Percentiles rank a stretch among this genome's conserved stretches.
Conservation (phyloP, 2,329 filamentous ascomycete species). For the Ceratocystis colombiana region DNA sequence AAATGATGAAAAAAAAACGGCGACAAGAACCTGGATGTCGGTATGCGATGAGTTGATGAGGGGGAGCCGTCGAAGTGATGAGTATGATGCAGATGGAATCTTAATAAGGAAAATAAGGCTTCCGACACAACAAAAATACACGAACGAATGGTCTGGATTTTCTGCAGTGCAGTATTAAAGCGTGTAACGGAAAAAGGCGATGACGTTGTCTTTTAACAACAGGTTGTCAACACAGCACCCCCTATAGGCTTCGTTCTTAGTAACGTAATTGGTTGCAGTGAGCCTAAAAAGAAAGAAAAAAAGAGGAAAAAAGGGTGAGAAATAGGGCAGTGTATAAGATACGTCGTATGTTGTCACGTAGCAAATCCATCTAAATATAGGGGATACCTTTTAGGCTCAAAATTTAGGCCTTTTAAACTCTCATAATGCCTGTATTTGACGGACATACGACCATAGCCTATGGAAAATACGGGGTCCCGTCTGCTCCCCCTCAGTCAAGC, state of each 20-base stretch:
- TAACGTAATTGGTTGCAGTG: constrained; percentile 16
- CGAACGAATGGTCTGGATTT: constrained; percentile 2
- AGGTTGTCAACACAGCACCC: constrained; percentile 3
- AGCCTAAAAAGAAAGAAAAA: constrained; percentile 27
- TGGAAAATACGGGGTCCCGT: background rate
- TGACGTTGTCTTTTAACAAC: constrained; percentile 10
- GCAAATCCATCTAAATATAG: too few species aligned
- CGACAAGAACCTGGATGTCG: background rate
- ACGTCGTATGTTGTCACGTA: too few species aligned
- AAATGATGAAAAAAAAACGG: background rate
- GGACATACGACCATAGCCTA: background rate
- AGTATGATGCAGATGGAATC: background rate
- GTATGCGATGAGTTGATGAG: background rate
- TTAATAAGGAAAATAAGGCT: background rate
- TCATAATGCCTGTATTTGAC: too few species aligned
- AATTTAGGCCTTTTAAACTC: too few species aligned
- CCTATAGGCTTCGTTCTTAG: too few species aligned
- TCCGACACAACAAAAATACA: background rate
- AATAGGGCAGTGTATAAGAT: too few species aligned
- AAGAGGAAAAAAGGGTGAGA: background rate
- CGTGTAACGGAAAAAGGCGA: constrained; percentile 1
- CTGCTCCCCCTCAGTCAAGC: background rate
- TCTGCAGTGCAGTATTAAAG: background rate
- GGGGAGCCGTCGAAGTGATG: background rate
- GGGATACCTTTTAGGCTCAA: too few species aligned